Evolutionary conservation across 345 rosid genomes (phyloP), one percentile per base, ranked within the genome.

Genomic region (Aurinia saxatilis): DNA sequence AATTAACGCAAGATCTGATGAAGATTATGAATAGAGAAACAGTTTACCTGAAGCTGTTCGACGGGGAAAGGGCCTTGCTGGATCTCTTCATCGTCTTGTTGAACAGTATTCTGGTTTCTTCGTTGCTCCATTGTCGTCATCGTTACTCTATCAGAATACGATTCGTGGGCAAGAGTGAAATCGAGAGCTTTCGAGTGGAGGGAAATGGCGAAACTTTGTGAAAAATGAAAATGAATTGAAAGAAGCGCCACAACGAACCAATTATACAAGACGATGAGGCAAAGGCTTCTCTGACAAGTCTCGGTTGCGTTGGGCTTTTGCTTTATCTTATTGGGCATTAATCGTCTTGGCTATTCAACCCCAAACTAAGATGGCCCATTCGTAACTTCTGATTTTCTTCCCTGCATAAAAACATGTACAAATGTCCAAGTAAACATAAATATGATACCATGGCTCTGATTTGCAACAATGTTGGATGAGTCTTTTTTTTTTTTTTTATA

Each of bases 31-130:
- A 61, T 16, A 6, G 42, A 42, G 29, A 50, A 52, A 61, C 1
- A 17, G 49, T 50, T n/a, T 50, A 78, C 79, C 79, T 75, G 82
- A 61, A 78, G 79, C 75, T 75, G 79, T 68, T 78, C 77, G 12
- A 78, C 73, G 41, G 79, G 79, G 35, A 75, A 72, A 50, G 77
- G 77, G 10, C 82, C 79, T 59, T 75, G 77, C n/a, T 72, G 79
- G 34, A 14, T 58, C 60, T 78, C 82, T 67, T 65, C 82, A 7
- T 56, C 79, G 61, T 72, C 73, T 65, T 67, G 74, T 34, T 71
- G 76, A 10, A 39, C 73, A 51, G 51, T 0, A 18, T 41, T 75
- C 34, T 67, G 77, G 12, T 65, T 65, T 53, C 73, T 65, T 7
- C 70, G 71, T 62, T 75, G 82, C 65, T 78, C 79, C 79, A 75